Evolutionary conservation across 805 yeast genomes (phyloP).

Genomic region (Starmerella geochares): DNA sequence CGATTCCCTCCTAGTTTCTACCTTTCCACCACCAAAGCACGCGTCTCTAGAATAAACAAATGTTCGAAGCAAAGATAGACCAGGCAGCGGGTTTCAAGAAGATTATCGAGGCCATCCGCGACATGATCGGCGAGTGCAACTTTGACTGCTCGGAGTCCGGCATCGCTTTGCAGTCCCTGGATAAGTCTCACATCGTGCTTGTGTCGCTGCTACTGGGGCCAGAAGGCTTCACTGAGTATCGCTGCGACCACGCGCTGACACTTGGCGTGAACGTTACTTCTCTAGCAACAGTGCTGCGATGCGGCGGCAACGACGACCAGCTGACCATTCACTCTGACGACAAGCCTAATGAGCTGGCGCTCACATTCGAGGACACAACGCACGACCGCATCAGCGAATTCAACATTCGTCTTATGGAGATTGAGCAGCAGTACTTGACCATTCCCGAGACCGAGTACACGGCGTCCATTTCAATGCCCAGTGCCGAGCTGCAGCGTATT

Average conservation of each 20-base stretch:
- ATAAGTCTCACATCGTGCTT: conserved; percentile 87
- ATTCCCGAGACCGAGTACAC: conserved; percentile 92
- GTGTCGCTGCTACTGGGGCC: conserved; percentile 80
- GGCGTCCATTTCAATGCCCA: conserved; percentile 75
- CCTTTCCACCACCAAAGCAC: not conserved
- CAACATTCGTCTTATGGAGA: conserved; percentile 85
- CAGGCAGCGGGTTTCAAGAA: conserved; percentile 86
- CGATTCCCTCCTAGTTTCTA: not conserved
- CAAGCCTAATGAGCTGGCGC: conserved; percentile 62
- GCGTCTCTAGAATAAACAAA: conserved; percentile 27
- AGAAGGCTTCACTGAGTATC: conserved; percentile 79
- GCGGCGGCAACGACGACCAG: conserved; percentile 84
- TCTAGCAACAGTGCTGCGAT: conserved; percentile 75
- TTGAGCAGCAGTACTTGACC: conserved; percentile 86
- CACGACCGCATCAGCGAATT: conserved; percentile 90
- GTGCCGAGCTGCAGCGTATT: conserved; percentile 77
- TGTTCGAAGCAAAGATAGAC: conserved; percentile 96
- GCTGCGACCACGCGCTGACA: conserved; percentile 90
- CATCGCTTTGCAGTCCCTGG: conserved; percentile 93
- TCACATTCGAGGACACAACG: conserved; percentile 83
- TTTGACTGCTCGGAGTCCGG: conserved; percentile 95
- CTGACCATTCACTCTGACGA: conserved; percentile 86
- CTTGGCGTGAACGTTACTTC: conserved; percentile 84
- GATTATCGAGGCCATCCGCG: conserved; percentile 88
- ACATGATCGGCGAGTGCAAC: conserved; percentile 88